phyloP scores from a whole-genome alignment of 306 rosid species.

The Lathyrus aphaca region DNA sequence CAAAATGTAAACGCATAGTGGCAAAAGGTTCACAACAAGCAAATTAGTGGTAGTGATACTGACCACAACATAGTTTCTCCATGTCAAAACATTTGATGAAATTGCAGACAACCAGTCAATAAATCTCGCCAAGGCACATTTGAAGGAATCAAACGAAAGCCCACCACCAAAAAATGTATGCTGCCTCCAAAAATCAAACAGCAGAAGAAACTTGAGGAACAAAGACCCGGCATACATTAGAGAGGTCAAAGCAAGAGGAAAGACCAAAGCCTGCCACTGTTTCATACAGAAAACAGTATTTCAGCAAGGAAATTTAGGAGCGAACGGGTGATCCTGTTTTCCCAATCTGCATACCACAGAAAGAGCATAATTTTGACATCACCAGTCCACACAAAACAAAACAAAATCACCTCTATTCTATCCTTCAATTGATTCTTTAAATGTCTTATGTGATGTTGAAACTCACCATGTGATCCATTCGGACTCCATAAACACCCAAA shows the following conservation, averaged over 20 bases:
- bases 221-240: constrained; percentile 83
- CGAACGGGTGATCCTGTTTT: constrained; percentile 50
- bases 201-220: constrained; percentile 56
- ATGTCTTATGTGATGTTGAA: constrained; percentile 12
- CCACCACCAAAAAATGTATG: constrained; percentile 42
- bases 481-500: constrained; percentile 68
- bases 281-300: constrained; percentile 73
- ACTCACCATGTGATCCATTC: constrained; percentile 83
- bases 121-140: constrained; percentile 34
- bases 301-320: constrained; percentile 61
- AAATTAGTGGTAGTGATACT: constrained; percentile 44
- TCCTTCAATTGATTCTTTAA: constrained; percentile 16
- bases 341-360: constrained; percentile 55
- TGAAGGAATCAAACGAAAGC: constrained; percentile 49
- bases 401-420: constrained; percentile 20
- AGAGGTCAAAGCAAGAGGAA: constrained; percentile 83
- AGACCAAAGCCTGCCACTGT: constrained; percentile 91
- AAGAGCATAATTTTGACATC: constrained; percentile 48
- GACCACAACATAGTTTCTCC: constrained; percentile 92
- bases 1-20: constrained; percentile 18
- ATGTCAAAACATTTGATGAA: constrained; percentile 60
- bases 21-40: neutral
- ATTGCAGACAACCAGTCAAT: constrained; percentile 41
- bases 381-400: constrained; percentile 33
- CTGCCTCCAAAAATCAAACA: constrained; percentile 61